Conservation (phyloP, 352 stramenopile species). For the Blastocystis hominis region DNA sequence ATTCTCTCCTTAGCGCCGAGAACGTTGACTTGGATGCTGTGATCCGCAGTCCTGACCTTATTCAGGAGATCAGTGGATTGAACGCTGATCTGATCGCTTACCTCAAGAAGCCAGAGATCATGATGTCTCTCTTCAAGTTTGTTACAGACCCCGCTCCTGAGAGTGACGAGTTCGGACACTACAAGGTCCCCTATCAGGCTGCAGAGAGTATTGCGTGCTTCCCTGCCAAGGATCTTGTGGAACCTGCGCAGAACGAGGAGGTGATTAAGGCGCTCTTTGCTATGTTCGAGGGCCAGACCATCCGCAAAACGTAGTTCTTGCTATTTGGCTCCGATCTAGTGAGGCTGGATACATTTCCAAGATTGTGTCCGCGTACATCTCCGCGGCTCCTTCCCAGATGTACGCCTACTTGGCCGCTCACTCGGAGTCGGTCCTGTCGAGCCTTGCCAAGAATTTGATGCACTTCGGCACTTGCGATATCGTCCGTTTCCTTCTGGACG, state of each 20-base stretch:
- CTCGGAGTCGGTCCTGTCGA: not conserved
- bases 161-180: constrained; percentile 17
- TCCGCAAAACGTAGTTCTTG: not conserved
- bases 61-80: constrained; percentile 42
- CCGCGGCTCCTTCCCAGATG: constrained; percentile 3
- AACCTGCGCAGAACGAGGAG: not conserved
- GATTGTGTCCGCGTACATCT: constrained; percentile 18
- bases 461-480: constrained; percentile 25
- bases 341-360: constrained; percentile 46
- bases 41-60: constrained; percentile 16
- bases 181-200: constrained; percentile 48
- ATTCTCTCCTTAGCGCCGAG: constrained; percentile 17
- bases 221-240: not conserved
- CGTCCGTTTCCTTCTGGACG: constrained; percentile 43
- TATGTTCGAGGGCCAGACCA: constrained; percentile 9
- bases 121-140: constrained; percentile 4
- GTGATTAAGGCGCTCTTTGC: constrained; percentile 2
- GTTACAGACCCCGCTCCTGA: not conserved
- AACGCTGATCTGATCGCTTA: constrained; percentile 23
- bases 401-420: constrained; percentile 1
- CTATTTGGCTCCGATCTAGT: not conserved
- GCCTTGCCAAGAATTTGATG: constrained; percentile 33
- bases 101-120: constrained; percentile 45
- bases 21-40: constrained; percentile 18
- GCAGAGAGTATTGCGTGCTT: constrained; percentile 18